Conservation (phyloP, 139 green algal species). For the Auxenochlorella pyrenoidosa region DNA sequence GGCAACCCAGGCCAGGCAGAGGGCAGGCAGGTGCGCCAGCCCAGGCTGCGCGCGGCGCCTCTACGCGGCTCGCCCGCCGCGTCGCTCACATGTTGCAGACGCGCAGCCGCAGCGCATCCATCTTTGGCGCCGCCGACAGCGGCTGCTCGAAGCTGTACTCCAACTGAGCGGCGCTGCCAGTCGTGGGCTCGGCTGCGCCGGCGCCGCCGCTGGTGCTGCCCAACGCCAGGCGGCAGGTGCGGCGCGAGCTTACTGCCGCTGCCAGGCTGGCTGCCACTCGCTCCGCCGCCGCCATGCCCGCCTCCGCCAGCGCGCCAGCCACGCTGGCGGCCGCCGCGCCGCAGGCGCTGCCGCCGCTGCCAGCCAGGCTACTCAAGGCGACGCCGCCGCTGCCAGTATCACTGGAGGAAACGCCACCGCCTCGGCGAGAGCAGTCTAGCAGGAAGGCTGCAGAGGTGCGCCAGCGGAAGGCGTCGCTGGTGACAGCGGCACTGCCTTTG, state of each 20-base stretch:
- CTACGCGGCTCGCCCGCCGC: no score
- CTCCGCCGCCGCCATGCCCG: not conserved
- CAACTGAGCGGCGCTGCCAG: not conserved
- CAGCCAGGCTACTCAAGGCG: not conserved
- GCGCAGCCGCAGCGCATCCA: constrained; percentile 22
- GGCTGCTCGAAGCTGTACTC: not conserved
- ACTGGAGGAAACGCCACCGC: not conserved
- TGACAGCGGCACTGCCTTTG: no score
- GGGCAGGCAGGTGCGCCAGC: no score
- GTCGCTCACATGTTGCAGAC: constrained; percentile 34
- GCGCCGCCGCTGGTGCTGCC: not conserved
- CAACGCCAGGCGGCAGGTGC: constrained; percentile 1
- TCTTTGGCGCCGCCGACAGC: not conserved
- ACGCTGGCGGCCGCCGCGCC: not conserved
- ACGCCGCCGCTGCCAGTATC: not conserved
- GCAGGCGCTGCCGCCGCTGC: not conserved
- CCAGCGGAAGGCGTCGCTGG: constrained; percentile 14
- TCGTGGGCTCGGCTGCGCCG: not conserved
- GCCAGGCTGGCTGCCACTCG: not conserved
- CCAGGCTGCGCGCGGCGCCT: no score
- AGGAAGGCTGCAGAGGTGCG: not conserved
- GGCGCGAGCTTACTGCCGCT: not conserved
- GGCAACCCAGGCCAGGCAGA: no score
- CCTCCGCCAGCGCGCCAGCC: not conserved
- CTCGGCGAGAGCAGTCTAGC: constrained; percentile 5